Evolutionary conservation across 495 filamentous ascomycete species (phyloP), one percentile per base, ranked within the genome.

Genomic region (Daldinia caldariorum): DNA sequence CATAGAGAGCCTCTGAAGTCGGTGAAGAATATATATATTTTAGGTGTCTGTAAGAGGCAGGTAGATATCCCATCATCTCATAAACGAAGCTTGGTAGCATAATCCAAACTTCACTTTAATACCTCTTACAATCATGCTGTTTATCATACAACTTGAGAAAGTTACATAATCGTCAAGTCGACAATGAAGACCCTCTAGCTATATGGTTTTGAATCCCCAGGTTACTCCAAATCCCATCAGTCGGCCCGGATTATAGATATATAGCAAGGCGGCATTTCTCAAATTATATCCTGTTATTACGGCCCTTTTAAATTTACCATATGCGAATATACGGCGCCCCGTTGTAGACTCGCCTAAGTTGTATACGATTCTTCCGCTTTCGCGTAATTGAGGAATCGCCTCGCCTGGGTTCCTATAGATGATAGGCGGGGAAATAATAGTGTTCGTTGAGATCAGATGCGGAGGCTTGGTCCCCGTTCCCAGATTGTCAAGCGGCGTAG

Each of bases 381-480:
- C 43, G 43, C 43, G 43, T 47, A 47, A 47, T 53, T 53, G 26
- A 29, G 29, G 13, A 31, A 1, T 53, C 22, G 26, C 49, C 49
- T 32, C n/a, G 22, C 49, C 26, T 10, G 49, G 49, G 8, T 13
- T 12, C 22, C 76, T 26, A 58, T n/a, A 32, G 13, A 39, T 32
- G 32, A 3, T 26, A 31, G 38, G 45, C 58, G 68, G 68, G 53
- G 66, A 58, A 71, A 71, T 71, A 56, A 26, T 26, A 26, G 3
- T 26, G 26, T 35, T 62, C 54, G 51, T 6, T 63, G 58, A 71
- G 62, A 66, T 71, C 62, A 59, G 53, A 71, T 70, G 53, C 68
- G 68, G 68, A 66, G 54, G 26, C 12, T 63, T 53, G 41, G 58
- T 22, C 69, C 16, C 63, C 63, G 63, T 63, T 60, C 63, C 69